Conservation (phyloP, 345 rosid genomes). For the thale cress (Arabidopsis thaliana) region TAIR10.1 NC_003076.8:6874501-6875000, state of each 20-base stretch:
- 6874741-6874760: background rate
- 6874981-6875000: conserved; percentile 24
- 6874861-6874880: conserved; percentile 9
- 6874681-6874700: background rate
- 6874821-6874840: conserved; percentile 23
- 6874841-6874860: background rate
- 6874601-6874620: conserved; percentile 18
- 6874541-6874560: conserved; percentile 10
- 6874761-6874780: conserved; percentile 2
- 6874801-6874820: conserved; percentile 14
- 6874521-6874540: background rate
- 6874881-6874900: background rate
- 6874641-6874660: background rate
- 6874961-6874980: conserved; percentile 49
- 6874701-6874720: background rate
- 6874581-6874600: background rate
- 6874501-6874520: background rate
- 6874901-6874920: conserved; percentile 36
- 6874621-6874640: conserved; percentile 11
- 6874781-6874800: conserved; percentile 18
- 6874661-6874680: background rate
- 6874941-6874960: conserved; percentile 52
- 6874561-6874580: conserved; percentile 12
- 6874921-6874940: conserved; percentile 50
- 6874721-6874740: background rate